phyloP scores from a whole-genome alignment of 768 basidiomycete species.

The Lepiota brunneoincarnata region DNA sequence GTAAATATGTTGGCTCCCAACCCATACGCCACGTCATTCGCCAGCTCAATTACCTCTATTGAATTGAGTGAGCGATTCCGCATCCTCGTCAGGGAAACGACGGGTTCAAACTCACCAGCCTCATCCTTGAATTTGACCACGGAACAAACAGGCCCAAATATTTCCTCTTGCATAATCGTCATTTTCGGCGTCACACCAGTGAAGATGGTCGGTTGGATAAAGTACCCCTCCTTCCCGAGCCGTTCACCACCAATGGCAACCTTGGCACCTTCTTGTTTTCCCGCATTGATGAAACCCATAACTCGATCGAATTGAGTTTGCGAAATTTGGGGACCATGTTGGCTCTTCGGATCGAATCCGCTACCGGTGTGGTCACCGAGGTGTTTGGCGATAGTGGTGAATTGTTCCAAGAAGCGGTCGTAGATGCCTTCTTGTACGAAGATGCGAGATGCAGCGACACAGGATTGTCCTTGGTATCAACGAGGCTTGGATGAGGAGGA shows the following conservation, averaged over 20 bases:
- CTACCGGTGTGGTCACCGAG: slow-evolving; percentile 53
- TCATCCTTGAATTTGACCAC: slow-evolving; percentile 75
- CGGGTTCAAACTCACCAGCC: slow-evolving; percentile 48
- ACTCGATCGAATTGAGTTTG: slow-evolving; percentile 69
- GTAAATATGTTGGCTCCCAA: slow-evolving; percentile 80
- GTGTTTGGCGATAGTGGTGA: slow-evolving; percentile 49
- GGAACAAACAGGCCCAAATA: slow-evolving; percentile 80
- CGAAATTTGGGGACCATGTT: slow-evolving; percentile 74
- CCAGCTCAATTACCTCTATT: slow-evolving; percentile 53
- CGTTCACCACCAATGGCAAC: slow-evolving; percentile 68
- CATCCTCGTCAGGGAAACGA: no score
- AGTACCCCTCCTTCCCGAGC: slow-evolving; percentile 47
- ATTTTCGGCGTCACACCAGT: slow-evolving; percentile 63
- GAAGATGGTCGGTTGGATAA: slow-evolving; percentile 76
- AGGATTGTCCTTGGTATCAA: slow-evolving; percentile 57
- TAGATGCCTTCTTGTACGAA: slow-evolving; percentile 80
- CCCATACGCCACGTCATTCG: slow-evolving; percentile 80
- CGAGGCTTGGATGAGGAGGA: slow-evolving; percentile 38
- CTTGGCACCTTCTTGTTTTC: slow-evolving; percentile 69
- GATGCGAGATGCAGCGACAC: slow-evolving; percentile 80
- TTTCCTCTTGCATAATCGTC: slow-evolving; percentile 75
- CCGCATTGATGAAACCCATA: slow-evolving; percentile 75
- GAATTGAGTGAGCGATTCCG: no score
- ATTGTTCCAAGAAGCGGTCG: slow-evolving; percentile 65
- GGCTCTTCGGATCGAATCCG: slow-evolving; percentile 52